Evolutionary conservation across 306 rosid genomes (phyloP), one percentile per base, ranked within the genome.

Genomic region (Ziziphus jujuba): DNA sequence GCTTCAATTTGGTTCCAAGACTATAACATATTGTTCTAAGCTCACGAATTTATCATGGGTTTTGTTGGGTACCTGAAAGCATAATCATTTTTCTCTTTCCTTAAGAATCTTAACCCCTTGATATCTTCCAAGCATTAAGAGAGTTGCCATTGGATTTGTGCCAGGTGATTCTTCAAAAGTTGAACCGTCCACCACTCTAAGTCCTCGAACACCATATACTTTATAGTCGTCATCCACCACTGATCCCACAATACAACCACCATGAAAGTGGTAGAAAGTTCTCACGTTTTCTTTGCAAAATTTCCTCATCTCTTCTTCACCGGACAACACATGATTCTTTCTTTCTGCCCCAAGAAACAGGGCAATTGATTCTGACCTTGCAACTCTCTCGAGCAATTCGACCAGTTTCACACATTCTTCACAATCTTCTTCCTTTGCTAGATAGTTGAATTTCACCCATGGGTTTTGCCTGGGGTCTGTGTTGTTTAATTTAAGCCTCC

Each of bases 51-150:
- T 21, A 45, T 40, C 3, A 14, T 12, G 0, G 36, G 33, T 28
- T 25, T 3, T 34, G 48, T 23, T 31, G 43, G 20, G 48, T 13
- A 17, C 24, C 25, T 49, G 1, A 22, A 54, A 25, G 10, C 40
- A 23, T 35, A 5, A 44, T 55, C 47, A 44, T 71, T 38, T 38
- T 48, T 65, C 63, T 63, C 83, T 72, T 60, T 84, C 84, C 57
- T 56, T 20, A 9, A 84, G 80, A 75, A 90, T 85, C 72, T 82
- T 75, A 35, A 85, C 70, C 76, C 92, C 97, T 87, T 82, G 92
- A 61, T 84, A 85, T 61, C 95, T 91, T 56, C 95, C 95, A 11
- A 90, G 83, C 97, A 90, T 87, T 22, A 90, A 67, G 50, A 85
- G 55, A 16, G 95, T 82, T 9, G 90, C 90, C 91, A 85, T 84